Evolutionary conservation across 164 flowering plant species (phyloP).

Genomic region (Echeveria elegans): DNA sequence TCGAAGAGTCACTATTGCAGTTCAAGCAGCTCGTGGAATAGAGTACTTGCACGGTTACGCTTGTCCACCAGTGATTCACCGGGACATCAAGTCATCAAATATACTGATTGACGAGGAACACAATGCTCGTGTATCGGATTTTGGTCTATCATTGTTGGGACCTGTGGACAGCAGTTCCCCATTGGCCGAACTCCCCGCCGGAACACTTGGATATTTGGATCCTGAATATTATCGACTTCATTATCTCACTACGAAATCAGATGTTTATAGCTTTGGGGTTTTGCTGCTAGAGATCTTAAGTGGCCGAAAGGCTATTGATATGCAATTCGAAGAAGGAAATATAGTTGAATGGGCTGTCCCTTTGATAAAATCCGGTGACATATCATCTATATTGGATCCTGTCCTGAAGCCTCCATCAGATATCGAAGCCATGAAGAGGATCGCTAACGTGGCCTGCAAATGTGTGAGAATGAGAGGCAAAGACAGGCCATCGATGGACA

Average conservation of each 20-base stretch:
- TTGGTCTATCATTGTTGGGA: constrained; percentile 88
- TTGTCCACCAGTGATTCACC: constrained; percentile 91
- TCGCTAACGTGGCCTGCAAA: constrained; percentile 71
- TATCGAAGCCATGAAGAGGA: constrained; percentile 58
- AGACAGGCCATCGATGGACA: constrained; percentile 97
- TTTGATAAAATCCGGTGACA: constrained; percentile 58
- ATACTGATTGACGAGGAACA: constrained; percentile 91
- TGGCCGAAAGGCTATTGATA: constrained; percentile 86
- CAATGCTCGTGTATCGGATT: constrained; percentile 94
- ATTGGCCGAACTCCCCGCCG: constrained; percentile 85
- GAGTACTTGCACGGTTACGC: constrained; percentile 96
- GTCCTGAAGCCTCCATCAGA: constrained; percentile 54
- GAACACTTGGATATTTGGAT: constrained; percentile 90
- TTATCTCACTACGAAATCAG: constrained; percentile 88
- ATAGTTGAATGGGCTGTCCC: constrained; percentile 99
- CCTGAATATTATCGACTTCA: constrained; percentile 94
- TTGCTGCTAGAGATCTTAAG: constrained; percentile 77
- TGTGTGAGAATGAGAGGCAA: constrained; percentile 96
- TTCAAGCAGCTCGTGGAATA: constrained; percentile 94
- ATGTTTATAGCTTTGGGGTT: constrained; percentile 93
- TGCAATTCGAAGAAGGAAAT: constrained; percentile 83
- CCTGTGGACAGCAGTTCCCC: constrained; percentile 85
- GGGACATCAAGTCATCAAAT: constrained; percentile 92
- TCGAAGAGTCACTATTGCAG: constrained; percentile 78
- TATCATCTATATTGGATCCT: constrained; percentile 62